Evolutionary conservation across 129 eudicot species (phyloP).

Genomic region (Flaveria robusta): DNA sequence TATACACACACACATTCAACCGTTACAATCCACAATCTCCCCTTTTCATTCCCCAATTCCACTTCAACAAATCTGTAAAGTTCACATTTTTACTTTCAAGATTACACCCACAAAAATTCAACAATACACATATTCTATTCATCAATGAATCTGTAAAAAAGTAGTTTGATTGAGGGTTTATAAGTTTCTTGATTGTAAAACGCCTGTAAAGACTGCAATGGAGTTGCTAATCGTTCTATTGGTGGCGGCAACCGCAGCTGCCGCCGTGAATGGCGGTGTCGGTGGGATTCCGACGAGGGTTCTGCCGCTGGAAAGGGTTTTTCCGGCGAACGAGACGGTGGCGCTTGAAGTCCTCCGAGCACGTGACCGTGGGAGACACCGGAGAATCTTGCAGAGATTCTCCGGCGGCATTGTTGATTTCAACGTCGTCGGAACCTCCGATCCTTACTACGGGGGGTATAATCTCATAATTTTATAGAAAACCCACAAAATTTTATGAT

Average conservation of each 20-base stretch:
- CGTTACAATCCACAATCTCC: slow-evolving; percentile 10
- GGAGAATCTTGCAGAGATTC: slow-evolving; percentile 64
- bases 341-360: slow-evolving; percentile 53
- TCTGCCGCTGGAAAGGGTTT: slow-evolving; percentile 68
- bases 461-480: background rate
- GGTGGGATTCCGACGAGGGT: slow-evolving; percentile 43
- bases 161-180: background rate
- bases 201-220: slow-evolving; percentile 33
- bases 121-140: background rate
- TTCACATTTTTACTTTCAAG: slow-evolving; percentile 15
- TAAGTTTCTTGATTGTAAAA: too few species aligned
- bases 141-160: background rate
- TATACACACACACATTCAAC: slow-evolving; percentile 24
- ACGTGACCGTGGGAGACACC: slow-evolving; percentile 76
- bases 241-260: slow-evolving; percentile 33
- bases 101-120: background rate
- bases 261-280: slow-evolving; percentile 33
- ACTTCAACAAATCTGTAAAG: slow-evolving; percentile 37
- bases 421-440: slow-evolving; percentile 73
- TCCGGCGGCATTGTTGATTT: slow-evolving; percentile 84
- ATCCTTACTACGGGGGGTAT: slow-evolving; percentile 88
- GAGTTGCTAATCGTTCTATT: slow-evolving; percentile 29
- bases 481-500: background rate
- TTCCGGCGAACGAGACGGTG: slow-evolving; percentile 62
- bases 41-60: slow-evolving; percentile 13